A percentile compares a stretch with the other conserved stretches of the same genome.
Evolutionary conservation across 768 basidiomycete species (phyloP).

Genomic region (Rhizopogon rudus): DNA sequence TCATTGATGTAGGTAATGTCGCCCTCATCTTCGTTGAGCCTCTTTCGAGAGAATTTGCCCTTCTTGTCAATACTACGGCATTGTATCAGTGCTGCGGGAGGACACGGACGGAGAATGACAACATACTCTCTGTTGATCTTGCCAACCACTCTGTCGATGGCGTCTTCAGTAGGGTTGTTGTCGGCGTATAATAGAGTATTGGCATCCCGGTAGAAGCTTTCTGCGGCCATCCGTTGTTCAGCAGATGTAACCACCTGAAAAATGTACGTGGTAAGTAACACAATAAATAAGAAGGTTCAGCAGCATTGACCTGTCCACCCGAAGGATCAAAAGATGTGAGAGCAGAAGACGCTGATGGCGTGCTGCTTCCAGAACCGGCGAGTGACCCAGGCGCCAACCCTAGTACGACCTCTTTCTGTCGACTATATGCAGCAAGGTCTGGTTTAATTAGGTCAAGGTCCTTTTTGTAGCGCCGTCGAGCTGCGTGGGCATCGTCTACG

Average conservation of each 20-base stretch:
- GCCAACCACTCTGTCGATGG: constrained; percentile 84
- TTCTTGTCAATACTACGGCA: constrained; percentile 77
- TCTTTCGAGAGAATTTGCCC: constrained; percentile 85
- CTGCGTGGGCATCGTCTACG: constrained; percentile 85
- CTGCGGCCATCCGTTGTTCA: constrained; percentile 64
- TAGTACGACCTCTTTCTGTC: constrained; percentile 82
- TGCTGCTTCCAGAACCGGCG: constrained; percentile 30
- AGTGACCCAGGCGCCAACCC: constrained; percentile 72
- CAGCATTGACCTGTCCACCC: constrained; percentile 34
- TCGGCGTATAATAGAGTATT: constrained; percentile 93
- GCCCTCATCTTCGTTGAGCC: constrained; percentile 86
- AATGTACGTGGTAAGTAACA: constrained; percentile 7
- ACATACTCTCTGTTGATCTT: constrained; percentile 94
- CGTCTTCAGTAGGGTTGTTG: constrained; percentile 92
- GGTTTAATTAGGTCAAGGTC: constrained; percentile 86
- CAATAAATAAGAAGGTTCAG: background rate
- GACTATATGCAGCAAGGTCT: constrained; percentile 81
- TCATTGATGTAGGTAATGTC: constrained; percentile 99
- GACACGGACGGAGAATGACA: background rate
- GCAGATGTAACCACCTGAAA: constrained; percentile 46
- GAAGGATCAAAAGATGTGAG: constrained; percentile 50
- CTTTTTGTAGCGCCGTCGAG: constrained; percentile 87
- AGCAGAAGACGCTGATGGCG: constrained; percentile 24
- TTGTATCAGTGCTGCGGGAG: background rate
- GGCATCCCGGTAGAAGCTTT: constrained; percentile 88